A percentile compares a stretch with the other conserved stretches of the same genome.
These are phyloP conservation scores for Gentiana straminea DNA, from an alignment of 257 asterid species.

Conservation along the genomic window DNA sequence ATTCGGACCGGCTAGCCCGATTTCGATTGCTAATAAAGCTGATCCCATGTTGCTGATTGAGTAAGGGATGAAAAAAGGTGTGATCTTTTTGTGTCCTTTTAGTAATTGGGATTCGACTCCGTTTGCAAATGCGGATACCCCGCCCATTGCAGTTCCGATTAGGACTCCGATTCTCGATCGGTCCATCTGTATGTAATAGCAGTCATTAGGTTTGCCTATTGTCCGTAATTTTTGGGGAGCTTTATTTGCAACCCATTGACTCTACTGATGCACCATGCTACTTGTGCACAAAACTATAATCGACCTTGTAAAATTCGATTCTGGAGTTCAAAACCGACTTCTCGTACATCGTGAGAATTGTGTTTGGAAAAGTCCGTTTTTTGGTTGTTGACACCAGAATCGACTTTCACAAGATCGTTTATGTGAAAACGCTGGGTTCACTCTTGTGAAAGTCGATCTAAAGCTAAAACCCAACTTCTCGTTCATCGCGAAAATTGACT, in stretches of 20 bases:
- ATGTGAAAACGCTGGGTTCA: too few relatives aligned
- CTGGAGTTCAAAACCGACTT: too few relatives aligned
- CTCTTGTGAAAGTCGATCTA: too few relatives aligned
- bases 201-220: too few relatives aligned
- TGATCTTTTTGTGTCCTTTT: constrained; percentile 31
- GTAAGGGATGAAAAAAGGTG: constrained; percentile 37
- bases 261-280: too few relatives aligned
- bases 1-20: constrained; percentile 35
- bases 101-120: constrained; percentile 28
- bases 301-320: too few relatives aligned
- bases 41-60: constrained; percentile 34
- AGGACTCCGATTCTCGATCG: constrained; percentile 26
- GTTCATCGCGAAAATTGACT: too few relatives aligned
- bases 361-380: too few relatives aligned
- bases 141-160: constrained; percentile 36
- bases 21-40: constrained; percentile 32
- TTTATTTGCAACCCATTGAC: too few relatives aligned
- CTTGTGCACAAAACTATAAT: not conserved
- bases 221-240: not conserved
- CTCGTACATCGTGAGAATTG: not conserved
- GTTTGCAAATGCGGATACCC: constrained; percentile 21
- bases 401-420: too few relatives aligned
- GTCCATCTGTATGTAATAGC: constrained; percentile 20
- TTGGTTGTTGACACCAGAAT: too few relatives aligned
- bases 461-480: too few relatives aligned